Conservation (phyloP, 2,329 filamentous ascomycete genomes). For the Xylariaceae sp. region DNA sequence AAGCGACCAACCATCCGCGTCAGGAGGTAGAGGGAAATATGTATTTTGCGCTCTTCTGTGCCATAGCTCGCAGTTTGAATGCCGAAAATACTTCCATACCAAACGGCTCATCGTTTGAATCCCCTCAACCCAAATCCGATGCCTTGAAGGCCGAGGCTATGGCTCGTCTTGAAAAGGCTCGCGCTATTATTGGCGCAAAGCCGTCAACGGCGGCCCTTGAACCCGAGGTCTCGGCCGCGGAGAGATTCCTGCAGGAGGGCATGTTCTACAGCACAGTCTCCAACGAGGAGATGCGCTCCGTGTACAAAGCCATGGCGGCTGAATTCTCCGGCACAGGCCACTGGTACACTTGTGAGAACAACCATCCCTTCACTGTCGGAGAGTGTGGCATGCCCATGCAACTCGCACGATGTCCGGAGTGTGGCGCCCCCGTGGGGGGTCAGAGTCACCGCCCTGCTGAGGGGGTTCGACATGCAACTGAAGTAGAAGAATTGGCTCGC, state of each 20-base stretch:
- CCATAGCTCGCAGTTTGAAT: constrained; percentile 41
- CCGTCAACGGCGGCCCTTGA: constrained; percentile 32
- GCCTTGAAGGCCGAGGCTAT: constrained; percentile 15
- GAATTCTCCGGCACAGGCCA: constrained; percentile 59
- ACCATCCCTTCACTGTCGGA: constrained; percentile 65
- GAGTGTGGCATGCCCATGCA: constrained; percentile 71
- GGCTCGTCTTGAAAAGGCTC: constrained; percentile 18
- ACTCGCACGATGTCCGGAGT: constrained; percentile 63
- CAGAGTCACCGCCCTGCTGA: constrained; percentile 48
- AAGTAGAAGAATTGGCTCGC: constrained; percentile 47
- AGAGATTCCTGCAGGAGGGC: constrained; percentile 48
- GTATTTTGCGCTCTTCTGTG: constrained; percentile 51
- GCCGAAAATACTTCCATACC: not conserved
- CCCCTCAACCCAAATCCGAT: not conserved
- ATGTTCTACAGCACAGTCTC: constrained; percentile 54
- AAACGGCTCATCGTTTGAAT: not conserved
- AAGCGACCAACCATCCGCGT: constrained; percentile 38
- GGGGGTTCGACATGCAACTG: constrained; percentile 54
- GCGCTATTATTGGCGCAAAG: constrained; percentile 8
- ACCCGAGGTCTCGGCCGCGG: constrained; percentile 50
- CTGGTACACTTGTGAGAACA: constrained; percentile 63
- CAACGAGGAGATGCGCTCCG: constrained; percentile 52
- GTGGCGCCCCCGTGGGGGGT: constrained; percentile 60
- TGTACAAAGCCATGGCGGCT: constrained; percentile 51
- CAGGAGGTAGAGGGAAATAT: constrained; percentile 55